Evolutionary conservation across 78 protist species (phyloP).

Genomic region (Dictyostelium discoideum): dicty_2.7 NC_007089.4:2104501-2105000

Average conservation of each 20-base stretch:
- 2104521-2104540: constrained; percentile 46
- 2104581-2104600: constrained; percentile 15
- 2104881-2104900: constrained; percentile 89
- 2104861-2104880: constrained; percentile 58
- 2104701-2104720: neutral
- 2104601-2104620: neutral
- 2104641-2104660: neutral
- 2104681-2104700: neutral
- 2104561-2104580: constrained; percentile 54
- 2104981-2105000: constrained; percentile 86
- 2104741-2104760: neutral
- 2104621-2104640: neutral
- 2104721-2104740: neutral
- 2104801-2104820: constrained; percentile 51
- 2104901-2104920: constrained; percentile 95
- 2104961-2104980: constrained; percentile 98
- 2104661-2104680: too few relatives aligned
- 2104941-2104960: constrained; percentile 98
- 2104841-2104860: neutral
- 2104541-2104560: constrained; percentile 34
- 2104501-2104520: neutral
- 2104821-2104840: constrained; percentile 35
- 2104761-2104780: constrained; percentile 33
- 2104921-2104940: constrained; percentile 97
- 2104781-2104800: constrained; percentile 4